Evolutionary conservation across 306 rosid genomes (phyloP).

Genomic region (Begonia masoniana): DNA sequence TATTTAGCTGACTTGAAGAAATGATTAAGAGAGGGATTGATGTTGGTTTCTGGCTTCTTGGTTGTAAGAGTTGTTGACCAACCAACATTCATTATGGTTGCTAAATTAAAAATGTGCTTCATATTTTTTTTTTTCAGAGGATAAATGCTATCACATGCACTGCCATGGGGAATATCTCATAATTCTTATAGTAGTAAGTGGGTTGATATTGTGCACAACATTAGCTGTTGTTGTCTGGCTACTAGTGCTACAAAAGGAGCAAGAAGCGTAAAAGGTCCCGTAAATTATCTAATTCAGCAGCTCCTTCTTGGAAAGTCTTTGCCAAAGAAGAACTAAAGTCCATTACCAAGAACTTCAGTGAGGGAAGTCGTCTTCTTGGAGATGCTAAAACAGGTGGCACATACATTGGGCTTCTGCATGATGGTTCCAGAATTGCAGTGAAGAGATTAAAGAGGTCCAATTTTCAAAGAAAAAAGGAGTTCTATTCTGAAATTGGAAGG

Average conservation of each 20-base stretch:
- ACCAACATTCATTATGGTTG: background rate
- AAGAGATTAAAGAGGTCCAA: constrained; percentile 86
- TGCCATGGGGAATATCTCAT: constrained; percentile 85
- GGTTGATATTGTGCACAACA: constrained; percentile 71
- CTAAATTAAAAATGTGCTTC: constrained; percentile 9
- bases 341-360: constrained; percentile 88
- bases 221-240: constrained; percentile 87
- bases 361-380: constrained; percentile 89
- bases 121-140: constrained; percentile 25
- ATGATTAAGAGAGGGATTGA: background rate
- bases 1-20: too few relatives aligned
- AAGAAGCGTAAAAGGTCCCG: constrained; percentile 81
- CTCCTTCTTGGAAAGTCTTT: constrained; percentile 87
- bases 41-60: background rate
- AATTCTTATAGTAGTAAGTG: constrained; percentile 82
- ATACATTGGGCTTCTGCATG: constrained; percentile 72
- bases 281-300: constrained; percentile 53
- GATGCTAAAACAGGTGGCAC: constrained; percentile 94
- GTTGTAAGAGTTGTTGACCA: constrained; percentile 3
- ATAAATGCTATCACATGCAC: constrained; percentile 52
- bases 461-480: constrained; percentile 91
- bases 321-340: constrained; percentile 86
- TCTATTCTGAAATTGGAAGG: constrained; percentile 81
- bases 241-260: constrained; percentile 69
- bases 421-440: constrained; percentile 87